Evolutionary conservation across 345 rosid genomes (phyloP), one percentile per base, ranked within the genome.

Genomic region (Eutrema heterophyllum): DNA sequence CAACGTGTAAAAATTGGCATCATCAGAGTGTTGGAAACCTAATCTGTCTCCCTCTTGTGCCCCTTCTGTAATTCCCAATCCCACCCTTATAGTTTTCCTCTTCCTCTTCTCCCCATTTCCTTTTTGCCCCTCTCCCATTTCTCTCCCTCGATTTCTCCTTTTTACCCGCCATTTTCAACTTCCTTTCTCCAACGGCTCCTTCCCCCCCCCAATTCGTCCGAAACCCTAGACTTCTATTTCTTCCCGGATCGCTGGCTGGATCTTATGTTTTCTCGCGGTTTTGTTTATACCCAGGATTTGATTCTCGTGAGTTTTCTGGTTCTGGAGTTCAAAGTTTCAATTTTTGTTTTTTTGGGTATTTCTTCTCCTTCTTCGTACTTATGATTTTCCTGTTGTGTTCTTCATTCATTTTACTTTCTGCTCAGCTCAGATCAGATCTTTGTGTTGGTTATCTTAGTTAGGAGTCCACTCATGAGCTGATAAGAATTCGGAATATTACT

Each of bases 21-120:
- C 63, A 76, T 73, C 39, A 54, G 62, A 69, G 76, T 70, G 70
- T 10, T 18, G 76, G n/a, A 72, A 67, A 78, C 81, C 81, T 78
- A 72, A 78, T 72, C 71, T 21, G 24, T 73, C 73, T 84, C 78
- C 89, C 85, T 70, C 88, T 83, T 85, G 83, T 83, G 83, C 87
- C 87, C 87, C 82, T 78, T 78, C 77, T 81, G 82, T 79, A 83
- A 77, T 81, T 81, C 78, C 85, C 80, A 78, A 80, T 78, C 77
- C 64, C 55, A 79, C 84, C 83, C 80, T 74, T 70, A 29, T 68
- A 46, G 61, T 66, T 72, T 48, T 52, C 60, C 80, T 68, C 81
- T 63, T 65, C 58, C 57, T 76, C 51, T 73, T 74, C 9, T n/a
- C n/a, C n/a, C n/a, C n/a, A n/a, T n/a, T 21, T 21, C 24, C 24